Conservation (phyloP, 768 basidiomycete genomes). For the Cystobasidium ongulense region DNA sequence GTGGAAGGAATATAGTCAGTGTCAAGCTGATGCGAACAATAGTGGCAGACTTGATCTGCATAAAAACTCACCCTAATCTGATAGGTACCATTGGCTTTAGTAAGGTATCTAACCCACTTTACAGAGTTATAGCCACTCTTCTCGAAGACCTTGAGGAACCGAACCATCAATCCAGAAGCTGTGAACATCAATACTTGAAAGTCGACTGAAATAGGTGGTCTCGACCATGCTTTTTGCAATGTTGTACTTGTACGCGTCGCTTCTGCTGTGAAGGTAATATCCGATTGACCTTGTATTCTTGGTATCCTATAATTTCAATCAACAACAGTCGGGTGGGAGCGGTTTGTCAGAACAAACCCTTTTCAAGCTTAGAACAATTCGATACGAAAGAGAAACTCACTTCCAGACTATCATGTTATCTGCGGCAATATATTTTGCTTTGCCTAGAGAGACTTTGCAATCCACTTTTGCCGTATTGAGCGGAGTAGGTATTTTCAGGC, state of each 20-base stretch:
- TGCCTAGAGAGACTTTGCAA: conserved; percentile 81
- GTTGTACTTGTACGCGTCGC: conserved; percentile 82
- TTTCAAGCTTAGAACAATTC: neutral
- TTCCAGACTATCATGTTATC: conserved; percentile 98
- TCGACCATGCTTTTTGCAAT: conserved; percentile 87
- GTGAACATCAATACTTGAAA: conserved; percentile 99
- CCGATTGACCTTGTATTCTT: conserved; percentile 82
- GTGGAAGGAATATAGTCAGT: neutral
- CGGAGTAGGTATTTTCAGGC: conserved; percentile 90
- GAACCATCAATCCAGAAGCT: conserved; percentile 84
- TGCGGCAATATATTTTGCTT: conserved; percentile 92
- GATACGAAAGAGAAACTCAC: conserved; percentile 56
- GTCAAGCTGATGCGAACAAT: neutral
- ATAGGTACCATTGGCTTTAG: conserved; percentile 62
- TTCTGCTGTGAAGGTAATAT: conserved; percentile 72
- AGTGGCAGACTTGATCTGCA: no score
- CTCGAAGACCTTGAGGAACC: conserved; percentile 97
- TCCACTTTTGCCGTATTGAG: conserved; percentile 86
- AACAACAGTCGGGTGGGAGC: neutral
- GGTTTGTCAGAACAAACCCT: neutral
- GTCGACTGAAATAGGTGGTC: conserved; percentile 95
- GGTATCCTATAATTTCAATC: conserved; percentile 61
- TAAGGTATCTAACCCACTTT: conserved; percentile 40
- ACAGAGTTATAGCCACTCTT: conserved; percentile 71
- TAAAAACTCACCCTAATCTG: conserved; percentile 80